Evolutionary conservation across 2,329 filamentous ascomycete species (phyloP).

Genomic region (Immersiporthe knoxdaviesiana): DNA sequence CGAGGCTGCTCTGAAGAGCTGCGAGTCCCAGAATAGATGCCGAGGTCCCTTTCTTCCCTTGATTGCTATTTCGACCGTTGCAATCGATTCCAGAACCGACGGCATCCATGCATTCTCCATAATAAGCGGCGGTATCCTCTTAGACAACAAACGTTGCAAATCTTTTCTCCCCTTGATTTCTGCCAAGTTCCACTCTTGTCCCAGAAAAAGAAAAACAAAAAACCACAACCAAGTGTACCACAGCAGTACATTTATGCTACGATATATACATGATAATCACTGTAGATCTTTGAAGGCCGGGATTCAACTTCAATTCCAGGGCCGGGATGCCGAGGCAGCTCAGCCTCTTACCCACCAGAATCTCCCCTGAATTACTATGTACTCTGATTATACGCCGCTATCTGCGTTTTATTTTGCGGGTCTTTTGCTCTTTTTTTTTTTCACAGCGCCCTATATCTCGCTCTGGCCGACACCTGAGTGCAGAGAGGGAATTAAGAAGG

Average conservation of each 20-base stretch:
- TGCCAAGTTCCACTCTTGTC: neutral
- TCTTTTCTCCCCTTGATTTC: neutral
- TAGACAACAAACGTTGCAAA: neutral
- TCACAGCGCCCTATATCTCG: constrained; percentile 14
- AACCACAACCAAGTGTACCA: too few relatives aligned
- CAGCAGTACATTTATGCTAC: neutral
- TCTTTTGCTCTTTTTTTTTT: neutral
- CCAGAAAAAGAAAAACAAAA: neutral
- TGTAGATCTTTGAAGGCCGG: neutral
- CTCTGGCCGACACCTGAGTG: constrained; percentile 12
- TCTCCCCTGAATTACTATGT: constrained; percentile 11
- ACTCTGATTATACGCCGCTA: constrained; percentile 20
- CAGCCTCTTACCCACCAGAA: neutral
- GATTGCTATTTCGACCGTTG: too few relatives aligned
- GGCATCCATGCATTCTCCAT: neutral
- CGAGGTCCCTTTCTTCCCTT: constrained; percentile 13
- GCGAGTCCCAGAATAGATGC: constrained; percentile 13
- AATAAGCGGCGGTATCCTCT: neutral
- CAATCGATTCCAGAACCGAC: neutral
- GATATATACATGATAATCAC: neutral
- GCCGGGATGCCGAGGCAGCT: constrained; percentile 24
- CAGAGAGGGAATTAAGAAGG: neutral
- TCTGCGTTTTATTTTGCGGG: constrained; percentile 20
- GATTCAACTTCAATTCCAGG: constrained; percentile 12
- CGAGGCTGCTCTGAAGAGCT: constrained; percentile 21